These are phyloP conservation scores for Lactarius vividus DNA, from an alignment of 768 basidiomycete genomes.

Conservation along the genomic window DNA sequence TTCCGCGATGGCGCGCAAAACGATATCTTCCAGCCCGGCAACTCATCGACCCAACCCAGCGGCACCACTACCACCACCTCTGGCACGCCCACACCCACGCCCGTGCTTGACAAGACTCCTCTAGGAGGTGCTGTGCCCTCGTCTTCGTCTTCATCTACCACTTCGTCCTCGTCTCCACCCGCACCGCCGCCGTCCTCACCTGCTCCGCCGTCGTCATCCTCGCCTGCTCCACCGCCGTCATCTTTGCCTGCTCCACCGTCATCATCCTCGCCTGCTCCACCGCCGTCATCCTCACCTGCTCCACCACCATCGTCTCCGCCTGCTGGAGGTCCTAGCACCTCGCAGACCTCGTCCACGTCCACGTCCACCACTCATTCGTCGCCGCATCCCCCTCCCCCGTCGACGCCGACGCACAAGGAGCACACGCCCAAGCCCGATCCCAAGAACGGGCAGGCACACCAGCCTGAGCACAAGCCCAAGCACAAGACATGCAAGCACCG, in stretches of 20 bases:
- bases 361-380: too few species aligned
- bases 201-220: not conserved
- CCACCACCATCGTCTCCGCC: not conserved
- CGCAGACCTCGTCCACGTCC: too few species aligned
- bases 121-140: too few species aligned
- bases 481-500: not conserved
- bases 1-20: conserved; percentile 45
- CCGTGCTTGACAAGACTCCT: not conserved
- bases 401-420: too few species aligned
- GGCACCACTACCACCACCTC: not conserved
- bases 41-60: not conserved
- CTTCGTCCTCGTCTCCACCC: not conserved
- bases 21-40: conserved; percentile 37
- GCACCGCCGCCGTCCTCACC: too few species aligned
- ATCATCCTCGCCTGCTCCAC: too few species aligned
- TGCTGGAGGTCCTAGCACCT: too few species aligned
- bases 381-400: too few species aligned
- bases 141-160: too few species aligned
- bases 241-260: too few species aligned
- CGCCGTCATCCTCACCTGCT: not conserved
- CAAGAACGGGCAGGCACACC: not conserved
- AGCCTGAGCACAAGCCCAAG: too few species aligned
- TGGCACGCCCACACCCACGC: too few species aligned
- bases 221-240: not conserved
- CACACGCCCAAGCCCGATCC: not conserved